Evolutionary conservation across 257 asterid species (phyloP).

Genomic region (Perilla frutescens): DNA sequence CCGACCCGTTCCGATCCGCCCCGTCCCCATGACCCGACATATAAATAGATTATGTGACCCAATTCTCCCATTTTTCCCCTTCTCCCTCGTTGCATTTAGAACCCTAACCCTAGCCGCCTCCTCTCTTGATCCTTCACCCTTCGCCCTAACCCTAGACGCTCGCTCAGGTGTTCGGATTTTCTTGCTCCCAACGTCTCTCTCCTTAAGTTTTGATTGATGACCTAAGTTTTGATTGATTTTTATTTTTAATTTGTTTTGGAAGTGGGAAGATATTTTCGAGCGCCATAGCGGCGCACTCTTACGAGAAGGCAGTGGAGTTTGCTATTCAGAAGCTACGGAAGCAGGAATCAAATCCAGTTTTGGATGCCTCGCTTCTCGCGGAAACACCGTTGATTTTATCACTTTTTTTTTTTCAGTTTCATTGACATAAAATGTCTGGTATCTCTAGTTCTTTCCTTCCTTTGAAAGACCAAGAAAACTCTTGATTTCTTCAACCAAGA

Average conservation of each 20-base stretch:
- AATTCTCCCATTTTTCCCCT: no score
- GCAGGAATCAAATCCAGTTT: conserved; percentile 48
- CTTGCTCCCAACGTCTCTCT: no score
- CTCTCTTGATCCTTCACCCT: no score
- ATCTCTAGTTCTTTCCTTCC: neutral
- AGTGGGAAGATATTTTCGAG: conserved; percentile 92
- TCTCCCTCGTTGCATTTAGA: no score
- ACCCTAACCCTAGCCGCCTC: no score
- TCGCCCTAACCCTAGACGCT: no score
- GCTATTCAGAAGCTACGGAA: conserved; percentile 66
- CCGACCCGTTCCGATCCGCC: no score
- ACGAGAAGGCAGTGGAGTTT: conserved; percentile 83
- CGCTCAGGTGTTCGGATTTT: no score
- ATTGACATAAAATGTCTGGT: neutral
- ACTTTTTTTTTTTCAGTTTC: neutral
- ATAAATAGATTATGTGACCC: no score
- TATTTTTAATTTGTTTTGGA: neutral
- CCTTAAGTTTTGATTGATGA: no score
- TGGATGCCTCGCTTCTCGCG: conserved; percentile 33
- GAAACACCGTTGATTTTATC: conserved; percentile 54
- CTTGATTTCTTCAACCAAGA: conserved; percentile 71
- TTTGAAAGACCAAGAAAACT: conserved; percentile 29
- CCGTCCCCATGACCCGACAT: no score
- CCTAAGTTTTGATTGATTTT: conserved; percentile 3
- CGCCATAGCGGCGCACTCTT: conserved; percentile 78